These are phyloP conservation scores for Fusarium heterosporum DNA, from an alignment of 2,329 filamentous ascomycete species.

Conservation along the genomic window DNA sequence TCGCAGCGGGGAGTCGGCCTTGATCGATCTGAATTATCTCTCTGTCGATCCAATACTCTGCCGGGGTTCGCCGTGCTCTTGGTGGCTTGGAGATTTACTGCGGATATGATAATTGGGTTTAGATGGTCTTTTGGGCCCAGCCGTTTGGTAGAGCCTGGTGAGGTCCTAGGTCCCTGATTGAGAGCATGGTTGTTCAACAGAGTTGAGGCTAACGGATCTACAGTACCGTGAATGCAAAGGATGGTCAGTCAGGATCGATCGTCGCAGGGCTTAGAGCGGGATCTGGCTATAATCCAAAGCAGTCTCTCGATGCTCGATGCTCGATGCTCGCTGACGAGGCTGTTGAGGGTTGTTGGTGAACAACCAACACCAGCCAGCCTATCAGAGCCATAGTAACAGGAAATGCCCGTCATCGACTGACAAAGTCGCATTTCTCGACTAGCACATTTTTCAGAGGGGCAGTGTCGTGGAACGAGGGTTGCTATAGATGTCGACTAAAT, in stretches of 20 bases:
- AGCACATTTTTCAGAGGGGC: not conserved
- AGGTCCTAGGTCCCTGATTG: not conserved
- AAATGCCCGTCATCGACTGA: not conserved
- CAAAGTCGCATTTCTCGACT: conserved; percentile 13
- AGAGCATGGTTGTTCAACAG: conserved; percentile 1
- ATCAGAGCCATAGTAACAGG: not conserved
- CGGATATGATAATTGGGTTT: not conserved
- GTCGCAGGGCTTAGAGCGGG: not conserved
- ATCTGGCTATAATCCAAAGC: not conserved
- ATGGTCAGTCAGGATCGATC: not conserved
- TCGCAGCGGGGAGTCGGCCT: conserved; percentile 30
- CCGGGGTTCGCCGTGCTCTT: not conserved
- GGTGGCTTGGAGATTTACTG: not conserved
- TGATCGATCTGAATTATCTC: conserved; percentile 18
- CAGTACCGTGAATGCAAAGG: not conserved
- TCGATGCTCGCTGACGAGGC: not conserved
- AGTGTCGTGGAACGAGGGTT: conserved; percentile 6
- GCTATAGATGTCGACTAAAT: conserved; percentile 2
- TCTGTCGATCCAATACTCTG: conserved; percentile 16
- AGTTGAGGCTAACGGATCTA: conserved; percentile 4
- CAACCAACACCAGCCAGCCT: not conserved
- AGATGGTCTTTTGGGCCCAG: conserved; percentile 25
- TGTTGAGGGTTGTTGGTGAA: not conserved
- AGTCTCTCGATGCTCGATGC: not conserved
- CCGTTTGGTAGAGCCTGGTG: conserved; percentile 22